Evolutionary conservation across 768 basidiomycete genomes (phyloP).

Genomic region (Amanita rimosa): DNA sequence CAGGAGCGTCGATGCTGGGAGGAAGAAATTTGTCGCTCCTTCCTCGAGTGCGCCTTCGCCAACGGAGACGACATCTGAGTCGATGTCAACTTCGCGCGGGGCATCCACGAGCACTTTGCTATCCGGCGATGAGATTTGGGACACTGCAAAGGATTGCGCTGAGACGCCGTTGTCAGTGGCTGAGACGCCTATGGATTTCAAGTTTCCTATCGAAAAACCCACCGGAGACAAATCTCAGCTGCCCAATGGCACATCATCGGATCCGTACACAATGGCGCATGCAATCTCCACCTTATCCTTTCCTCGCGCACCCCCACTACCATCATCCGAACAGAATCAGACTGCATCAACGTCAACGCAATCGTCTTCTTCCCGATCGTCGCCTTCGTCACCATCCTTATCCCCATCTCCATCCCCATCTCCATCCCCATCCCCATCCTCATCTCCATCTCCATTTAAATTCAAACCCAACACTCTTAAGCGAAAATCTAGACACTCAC

Average conservation of each 20-base stretch:
- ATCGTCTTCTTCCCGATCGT: constrained; percentile 1
- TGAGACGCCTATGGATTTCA: neutral
- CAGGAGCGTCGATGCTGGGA: constrained; percentile 1
- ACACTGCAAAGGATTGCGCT: neutral
- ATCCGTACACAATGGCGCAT: neutral
- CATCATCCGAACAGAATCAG: neutral
- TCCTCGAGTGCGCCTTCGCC: neutral
- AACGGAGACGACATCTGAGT: neutral
- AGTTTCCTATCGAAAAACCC: neutral
- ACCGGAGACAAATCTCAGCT: neutral
- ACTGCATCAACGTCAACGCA: neutral
- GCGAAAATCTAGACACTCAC: constrained; percentile 1
- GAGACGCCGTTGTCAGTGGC: neutral
- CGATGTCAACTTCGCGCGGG: neutral
- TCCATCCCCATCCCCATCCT: constrained; percentile 1
- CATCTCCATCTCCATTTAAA: constrained; percentile 8
- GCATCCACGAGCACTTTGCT: neutral
- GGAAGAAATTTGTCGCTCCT: neutral
- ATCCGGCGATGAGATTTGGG: neutral
- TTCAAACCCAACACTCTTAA: constrained; percentile 1
- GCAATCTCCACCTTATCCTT: neutral
- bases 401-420: constrained; percentile 3
- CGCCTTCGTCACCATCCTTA: constrained; percentile 5
- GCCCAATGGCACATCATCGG: neutral
- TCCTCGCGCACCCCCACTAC: neutral